Conservation (phyloP, 2,329 filamentous ascomycete genomes). For the Botryosphaeria agaves region DNA sequence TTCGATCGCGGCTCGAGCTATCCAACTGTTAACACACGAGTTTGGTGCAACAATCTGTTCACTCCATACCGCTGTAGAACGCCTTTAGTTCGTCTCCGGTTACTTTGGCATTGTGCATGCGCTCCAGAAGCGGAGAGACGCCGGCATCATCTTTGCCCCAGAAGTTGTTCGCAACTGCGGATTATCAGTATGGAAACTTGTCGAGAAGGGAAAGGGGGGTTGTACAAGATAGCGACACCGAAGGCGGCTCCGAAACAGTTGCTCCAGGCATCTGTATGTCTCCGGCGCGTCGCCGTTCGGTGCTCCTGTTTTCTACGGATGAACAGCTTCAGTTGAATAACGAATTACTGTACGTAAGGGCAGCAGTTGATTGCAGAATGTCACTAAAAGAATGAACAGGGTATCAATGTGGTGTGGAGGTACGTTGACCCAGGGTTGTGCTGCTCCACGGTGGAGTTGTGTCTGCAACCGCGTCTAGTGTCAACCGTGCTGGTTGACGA, state of each 20-base stretch:
- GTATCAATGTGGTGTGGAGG: no score
- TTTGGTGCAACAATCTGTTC: no score
- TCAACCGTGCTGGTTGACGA: no score
- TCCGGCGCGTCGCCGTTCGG: no score
- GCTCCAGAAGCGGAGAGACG: slow-evolving; percentile 76
- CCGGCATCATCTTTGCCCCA: slow-evolving; percentile 99
- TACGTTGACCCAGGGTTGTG: no score
- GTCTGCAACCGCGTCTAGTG: no score
- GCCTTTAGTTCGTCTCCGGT: slow-evolving; percentile 85
- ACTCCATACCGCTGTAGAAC: slow-evolving; percentile 61
- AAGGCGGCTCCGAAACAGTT: slow-evolving; percentile 39
- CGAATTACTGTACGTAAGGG: no score
- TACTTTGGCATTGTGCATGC: slow-evolving; percentile 86
- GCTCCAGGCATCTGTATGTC: slow-evolving; percentile 52
- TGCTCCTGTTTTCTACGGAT: no score
- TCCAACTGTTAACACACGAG: slow-evolving; percentile 6
- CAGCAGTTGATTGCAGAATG: no score
- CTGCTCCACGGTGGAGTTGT: no score
- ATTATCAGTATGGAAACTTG: slow-evolving; percentile 13
- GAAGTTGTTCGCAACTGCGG: slow-evolving; percentile 93
- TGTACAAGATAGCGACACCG: slow-evolving; percentile 50
- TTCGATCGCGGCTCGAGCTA: slow-evolving; percentile 81
- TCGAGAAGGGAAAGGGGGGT: background rate
- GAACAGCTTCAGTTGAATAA: no score
- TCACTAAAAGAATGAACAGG: no score